Base-by-base conservation (phyloP, 495 filamentous ascomycete genomes). In the Terfezia claveryi region DNA sequence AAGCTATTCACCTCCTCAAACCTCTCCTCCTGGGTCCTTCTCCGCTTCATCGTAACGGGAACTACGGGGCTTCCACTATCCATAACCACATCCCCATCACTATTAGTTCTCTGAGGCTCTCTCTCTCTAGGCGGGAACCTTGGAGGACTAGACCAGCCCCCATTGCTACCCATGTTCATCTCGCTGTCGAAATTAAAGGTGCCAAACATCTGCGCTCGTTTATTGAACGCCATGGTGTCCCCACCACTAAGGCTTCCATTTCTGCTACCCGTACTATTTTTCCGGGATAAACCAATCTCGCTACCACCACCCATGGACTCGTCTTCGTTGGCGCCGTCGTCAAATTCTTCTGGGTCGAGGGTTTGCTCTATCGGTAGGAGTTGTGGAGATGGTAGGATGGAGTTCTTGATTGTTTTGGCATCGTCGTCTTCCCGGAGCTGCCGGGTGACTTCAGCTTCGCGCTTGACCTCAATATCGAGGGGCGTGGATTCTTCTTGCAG, bases 401-500 rank as follows among this genome's bases (percentile, higher is more conserved):
- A 70, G 64, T 32, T 69, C 62, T 41, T 66, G 62, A 37, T 64
- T 56, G 67, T 68, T 54, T 70, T 64, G 11, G 74, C 70, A 17
- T 59, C 63, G 8, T 65, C 63, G 17, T 66, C 63, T 67, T 95
- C 89, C 16, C 85, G 83, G 37, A 94, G 88, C 67, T 94, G 92
- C 2, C 83, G 81, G 55, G 96, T 82, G 0, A 95, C 87, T 68
- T 96, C 87, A 11, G 89, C 86, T 71, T 99, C 91, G 41, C 86
- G 82, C 55, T 83, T 81, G 57, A 87, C 76, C 66, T 99, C 91
- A 46, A 80, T 80, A 58, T 96, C 92, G 32, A 93, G 67, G 0
- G 91, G 91, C 0, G 86, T 76, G 38, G 75, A 76, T 69, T 99
- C 91, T 68, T 96, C 91, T 52, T 80, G 72, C 1, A 99, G 75